These are phyloP conservation scores for Rhynchospora tenuis DNA, from an alignment of 176 grass and related monocot genomes.

Conservation along the genomic window DNA sequence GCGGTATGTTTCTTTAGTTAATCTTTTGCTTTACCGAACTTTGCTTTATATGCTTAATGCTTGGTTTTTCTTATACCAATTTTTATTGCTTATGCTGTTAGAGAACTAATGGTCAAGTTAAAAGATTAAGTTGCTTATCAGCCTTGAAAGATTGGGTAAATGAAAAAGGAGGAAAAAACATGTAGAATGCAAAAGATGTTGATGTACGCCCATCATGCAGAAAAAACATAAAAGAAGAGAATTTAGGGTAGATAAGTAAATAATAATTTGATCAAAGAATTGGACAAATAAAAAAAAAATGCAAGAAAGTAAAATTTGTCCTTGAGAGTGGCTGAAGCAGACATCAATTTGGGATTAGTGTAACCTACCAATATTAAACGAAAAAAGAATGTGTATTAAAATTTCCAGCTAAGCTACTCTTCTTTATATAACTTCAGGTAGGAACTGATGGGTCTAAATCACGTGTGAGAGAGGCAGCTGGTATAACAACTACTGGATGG, in stretches of 20 bases:
- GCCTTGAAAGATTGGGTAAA: background rate
- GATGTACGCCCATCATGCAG: too few relatives aligned
- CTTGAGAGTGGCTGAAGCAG: background rate
- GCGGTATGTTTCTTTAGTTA: slow-evolving; percentile 53
- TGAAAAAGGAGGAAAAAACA: background rate
- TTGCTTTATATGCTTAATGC: background rate
- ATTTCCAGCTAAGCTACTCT: background rate
- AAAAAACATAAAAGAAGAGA: too few relatives aligned
- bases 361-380: background rate
- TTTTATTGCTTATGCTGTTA: background rate
- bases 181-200: background rate
- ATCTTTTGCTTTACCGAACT: background rate
- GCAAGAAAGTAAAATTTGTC: background rate
- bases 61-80: background rate
- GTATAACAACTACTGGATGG: slow-evolving; percentile 81
- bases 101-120: background rate
- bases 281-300: background rate
- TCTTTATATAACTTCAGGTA: slow-evolving; percentile 36
- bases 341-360: background rate
- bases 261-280: background rate
- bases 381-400: background rate
- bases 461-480: slow-evolving; percentile 64
- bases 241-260: background rate
- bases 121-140: background rate
- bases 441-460: slow-evolving; percentile 93